Conservation (phyloP, 1,284 basidiomycete genomes). For the Trichosporon sp. region DNA sequence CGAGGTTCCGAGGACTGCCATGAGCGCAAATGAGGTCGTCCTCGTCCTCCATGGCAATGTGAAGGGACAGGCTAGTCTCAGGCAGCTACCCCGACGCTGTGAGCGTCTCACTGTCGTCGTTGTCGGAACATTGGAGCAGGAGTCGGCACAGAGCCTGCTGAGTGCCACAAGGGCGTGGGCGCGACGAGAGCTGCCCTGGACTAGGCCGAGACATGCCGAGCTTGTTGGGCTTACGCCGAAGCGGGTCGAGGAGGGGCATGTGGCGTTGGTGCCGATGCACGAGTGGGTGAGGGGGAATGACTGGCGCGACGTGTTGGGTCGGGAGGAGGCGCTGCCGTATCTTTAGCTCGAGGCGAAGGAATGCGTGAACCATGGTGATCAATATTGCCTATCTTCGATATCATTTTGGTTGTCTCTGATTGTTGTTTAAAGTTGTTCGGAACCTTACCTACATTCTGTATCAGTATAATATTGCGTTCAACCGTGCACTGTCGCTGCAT, state of each 20-base stretch:
- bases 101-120: neutral
- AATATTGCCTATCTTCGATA: too few relatives aligned
- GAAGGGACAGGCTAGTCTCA: neutral
- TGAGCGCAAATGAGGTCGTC: neutral
- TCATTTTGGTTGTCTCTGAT: too few relatives aligned
- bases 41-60: neutral
- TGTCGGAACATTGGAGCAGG: neutral
- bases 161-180: neutral
- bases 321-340: neutral
- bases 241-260: neutral
- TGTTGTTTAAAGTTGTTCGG: too few relatives aligned
- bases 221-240: neutral
- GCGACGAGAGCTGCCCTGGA: neutral
- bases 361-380: too few relatives aligned
- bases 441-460: too few relatives aligned
- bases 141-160: neutral
- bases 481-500: too few relatives aligned
- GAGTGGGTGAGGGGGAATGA: neutral
- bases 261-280: neutral
- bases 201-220: neutral
- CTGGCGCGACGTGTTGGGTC: neutral
- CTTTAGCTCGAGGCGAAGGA: neutral
- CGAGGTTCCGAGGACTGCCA: neutral
- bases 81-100: neutral
- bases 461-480: too few relatives aligned